A percentile compares a stretch with the other conserved stretches of the same genome.
These are phyloP conservation scores for Penicillium angulare DNA, from an alignment of 495 filamentous ascomycete species.

Conservation along the genomic window DNA sequence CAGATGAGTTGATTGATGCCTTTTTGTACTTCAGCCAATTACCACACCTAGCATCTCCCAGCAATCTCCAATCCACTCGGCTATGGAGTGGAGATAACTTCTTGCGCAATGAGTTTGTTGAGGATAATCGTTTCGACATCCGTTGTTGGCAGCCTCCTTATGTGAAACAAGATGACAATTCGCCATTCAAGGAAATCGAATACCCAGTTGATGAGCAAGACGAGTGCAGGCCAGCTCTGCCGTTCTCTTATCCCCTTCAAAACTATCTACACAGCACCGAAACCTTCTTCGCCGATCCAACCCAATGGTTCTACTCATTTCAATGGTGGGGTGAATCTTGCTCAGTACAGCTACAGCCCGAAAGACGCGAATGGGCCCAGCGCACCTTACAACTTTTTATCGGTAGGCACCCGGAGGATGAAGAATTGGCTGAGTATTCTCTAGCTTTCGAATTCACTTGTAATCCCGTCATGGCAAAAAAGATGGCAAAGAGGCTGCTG, in stretches of 20 bases:
- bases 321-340: conserved; percentile 25
- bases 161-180: too few species aligned
- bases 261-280: conserved; percentile 36
- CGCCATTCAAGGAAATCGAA: too few species aligned
- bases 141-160: conserved; percentile 24
- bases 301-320: conserved; percentile 46
- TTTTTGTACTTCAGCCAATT: conserved; percentile 71
- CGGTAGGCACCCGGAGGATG: conserved; percentile 31
- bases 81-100: conserved; percentile 46
- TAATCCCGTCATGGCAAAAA: conserved; percentile 58
- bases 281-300: conserved; percentile 36
- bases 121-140: conserved; percentile 20
- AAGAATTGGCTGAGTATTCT: conserved; percentile 65
- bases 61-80: conserved; percentile 21
- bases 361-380: conserved; percentile 47
- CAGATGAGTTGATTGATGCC: conserved; percentile 54
- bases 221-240: conserved; percentile 10
- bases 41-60: conserved; percentile 42
- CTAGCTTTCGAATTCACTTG: conserved; percentile 67
- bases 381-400: conserved; percentile 58
- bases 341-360: conserved; percentile 5
- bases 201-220: background rate
- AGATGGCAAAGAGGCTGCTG: conserved; percentile 68
- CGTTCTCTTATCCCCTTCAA: conserved; percentile 26
- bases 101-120: conserved; percentile 43